Percentiles rank a stretch among this genome's conserved stretches.
phyloP scores from a whole-genome alignment of 345 rosid species.

The Lagerstroemia speciosa region DNA sequence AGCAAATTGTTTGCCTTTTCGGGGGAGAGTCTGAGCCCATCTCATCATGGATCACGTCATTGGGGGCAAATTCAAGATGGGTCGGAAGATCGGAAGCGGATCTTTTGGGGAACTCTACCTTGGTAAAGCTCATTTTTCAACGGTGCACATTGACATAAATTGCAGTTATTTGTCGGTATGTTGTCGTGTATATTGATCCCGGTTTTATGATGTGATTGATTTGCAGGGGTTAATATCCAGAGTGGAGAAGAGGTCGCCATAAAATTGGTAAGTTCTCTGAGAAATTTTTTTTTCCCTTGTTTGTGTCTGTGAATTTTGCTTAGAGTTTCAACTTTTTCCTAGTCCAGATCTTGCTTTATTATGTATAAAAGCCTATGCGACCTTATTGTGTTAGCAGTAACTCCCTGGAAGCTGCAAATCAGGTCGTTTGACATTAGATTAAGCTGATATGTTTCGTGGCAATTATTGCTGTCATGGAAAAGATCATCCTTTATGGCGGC shows the following conservation, averaged over 20 bases:
- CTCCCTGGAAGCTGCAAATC: not conserved
- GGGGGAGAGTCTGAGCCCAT: not conserved
- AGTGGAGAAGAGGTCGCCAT: constrained; percentile 83
- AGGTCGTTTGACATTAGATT: not conserved
- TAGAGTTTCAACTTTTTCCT: not conserved
- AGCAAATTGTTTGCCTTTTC: not conserved
- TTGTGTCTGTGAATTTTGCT: not conserved
- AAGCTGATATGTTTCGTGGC: no score
- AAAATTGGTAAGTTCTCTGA: constrained; percentile 53
- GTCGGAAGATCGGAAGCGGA: constrained; percentile 62
- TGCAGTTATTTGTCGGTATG: constrained; percentile 6
- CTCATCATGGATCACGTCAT: constrained; percentile 43
- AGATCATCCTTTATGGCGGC: not conserved
- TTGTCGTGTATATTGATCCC: constrained; percentile 2
- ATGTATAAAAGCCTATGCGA: not conserved
- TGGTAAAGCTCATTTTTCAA: constrained; percentile 28
- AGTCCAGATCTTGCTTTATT: not conserved
- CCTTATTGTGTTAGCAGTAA: not conserved
- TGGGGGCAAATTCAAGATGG: constrained; percentile 53
- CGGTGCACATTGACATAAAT: not conserved
- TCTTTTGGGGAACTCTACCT: constrained; percentile 71
- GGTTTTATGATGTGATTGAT: not conserved
- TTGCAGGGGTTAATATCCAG: constrained; percentile 61
- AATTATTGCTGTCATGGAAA: not conserved
- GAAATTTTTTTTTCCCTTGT: not conserved